Evolutionary conservation across 2,329 filamentous ascomycete genomes (phyloP).

Genomic region (Venturia carpophila): DNA sequence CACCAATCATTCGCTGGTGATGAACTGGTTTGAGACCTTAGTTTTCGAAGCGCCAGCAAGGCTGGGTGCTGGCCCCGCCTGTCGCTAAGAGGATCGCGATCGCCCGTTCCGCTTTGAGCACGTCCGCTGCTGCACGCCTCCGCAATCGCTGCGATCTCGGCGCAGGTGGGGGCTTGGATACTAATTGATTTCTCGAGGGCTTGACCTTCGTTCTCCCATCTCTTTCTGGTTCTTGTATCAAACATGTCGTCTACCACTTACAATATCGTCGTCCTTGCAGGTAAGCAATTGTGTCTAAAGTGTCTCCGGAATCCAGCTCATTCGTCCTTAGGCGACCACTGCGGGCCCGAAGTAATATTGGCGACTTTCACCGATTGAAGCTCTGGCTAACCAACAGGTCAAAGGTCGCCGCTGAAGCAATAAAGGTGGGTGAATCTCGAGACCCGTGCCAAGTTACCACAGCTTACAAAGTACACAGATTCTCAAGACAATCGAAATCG

Average conservation of each 20-base stretch:
- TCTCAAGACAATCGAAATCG: constrained; percentile 68
- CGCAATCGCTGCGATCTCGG: no score
- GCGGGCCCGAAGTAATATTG: constrained; percentile 34
- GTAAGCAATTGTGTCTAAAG: constrained; percentile 24
- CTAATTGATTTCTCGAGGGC: no score
- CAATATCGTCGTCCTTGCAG: constrained; percentile 36
- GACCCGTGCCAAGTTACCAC: not conserved
- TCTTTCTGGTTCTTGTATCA: not conserved
- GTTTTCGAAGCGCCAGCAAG: no score
- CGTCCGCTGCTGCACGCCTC: no score
- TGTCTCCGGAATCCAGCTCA: constrained; percentile 15
- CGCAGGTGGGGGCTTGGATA: no score
- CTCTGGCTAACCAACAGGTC: constrained; percentile 20
- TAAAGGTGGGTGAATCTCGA: constrained; percentile 56
- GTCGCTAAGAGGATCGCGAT: no score
- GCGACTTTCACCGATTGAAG: not conserved
- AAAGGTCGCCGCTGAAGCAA: constrained; percentile 71
- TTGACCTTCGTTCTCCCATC: no score
- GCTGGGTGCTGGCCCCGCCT: no score
- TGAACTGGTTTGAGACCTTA: no score
- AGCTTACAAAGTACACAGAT: constrained; percentile 44
- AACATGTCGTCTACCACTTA: not conserved
- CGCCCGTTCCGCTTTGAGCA: no score
- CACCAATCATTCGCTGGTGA: no score
- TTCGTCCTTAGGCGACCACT: constrained; percentile 32